Evolutionary conservation across 2,329 filamentous ascomycete species (phyloP).

Genomic region (Grosmannia huntii): DNA sequence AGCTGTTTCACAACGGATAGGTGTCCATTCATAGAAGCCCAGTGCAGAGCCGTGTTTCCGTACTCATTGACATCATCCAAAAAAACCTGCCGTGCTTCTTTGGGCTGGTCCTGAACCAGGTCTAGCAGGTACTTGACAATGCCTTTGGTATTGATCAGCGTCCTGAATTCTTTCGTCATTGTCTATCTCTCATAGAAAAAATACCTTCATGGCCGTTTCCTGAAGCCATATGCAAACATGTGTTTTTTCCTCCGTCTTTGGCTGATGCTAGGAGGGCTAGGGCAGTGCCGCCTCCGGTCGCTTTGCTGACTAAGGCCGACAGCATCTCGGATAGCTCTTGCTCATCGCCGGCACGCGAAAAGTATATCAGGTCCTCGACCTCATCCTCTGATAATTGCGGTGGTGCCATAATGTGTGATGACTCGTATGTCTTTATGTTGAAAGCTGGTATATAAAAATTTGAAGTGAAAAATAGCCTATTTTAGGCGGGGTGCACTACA

Average conservation of each 20-base stretch:
- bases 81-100: slow-evolving; percentile 34
- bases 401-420: slow-evolving; percentile 2
- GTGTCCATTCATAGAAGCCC: slow-evolving; percentile 85
- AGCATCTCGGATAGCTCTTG: slow-evolving; percentile 51
- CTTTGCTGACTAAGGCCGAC: slow-evolving; percentile 45
- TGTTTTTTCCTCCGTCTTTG: slow-evolving; percentile 63
- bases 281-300: slow-evolving; percentile 39
- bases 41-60: slow-evolving; percentile 87
- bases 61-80: slow-evolving; percentile 62
- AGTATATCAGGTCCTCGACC: slow-evolving; percentile 85
- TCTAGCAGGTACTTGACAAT: slow-evolving; percentile 30
- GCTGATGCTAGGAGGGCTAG: slow-evolving; percentile 53
- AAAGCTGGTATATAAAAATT: not conserved
- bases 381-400: slow-evolving; percentile 58
- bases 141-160: slow-evolving; percentile 19
- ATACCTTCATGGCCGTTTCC: slow-evolving; percentile 78
- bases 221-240: slow-evolving; percentile 80
- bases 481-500: not conserved
- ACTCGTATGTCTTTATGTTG: not conserved
- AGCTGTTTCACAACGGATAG: slow-evolving; percentile 67
- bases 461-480: not conserved
- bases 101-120: slow-evolving; percentile 27
- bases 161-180: not conserved
- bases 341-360: slow-evolving; percentile 65
- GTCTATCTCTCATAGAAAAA: not conserved